Evolutionary conservation across 139 green algal genomes (phyloP).

Genomic region (Edaphochlamys debaryana): DNA sequence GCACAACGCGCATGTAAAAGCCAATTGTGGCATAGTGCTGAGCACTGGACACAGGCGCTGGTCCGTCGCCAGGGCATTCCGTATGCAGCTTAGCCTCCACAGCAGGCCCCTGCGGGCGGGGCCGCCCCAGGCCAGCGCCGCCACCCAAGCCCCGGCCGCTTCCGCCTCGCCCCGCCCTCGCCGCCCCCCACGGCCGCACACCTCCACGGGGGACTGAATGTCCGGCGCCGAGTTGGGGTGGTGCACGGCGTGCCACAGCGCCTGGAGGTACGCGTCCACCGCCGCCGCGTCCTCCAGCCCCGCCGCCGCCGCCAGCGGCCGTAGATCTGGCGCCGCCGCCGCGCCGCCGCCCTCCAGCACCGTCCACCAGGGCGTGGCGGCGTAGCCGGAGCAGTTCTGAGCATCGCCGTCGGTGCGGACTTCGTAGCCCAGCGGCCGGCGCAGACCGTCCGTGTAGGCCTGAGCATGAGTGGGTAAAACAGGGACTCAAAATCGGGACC

Average conservation of each 20-base stretch:
- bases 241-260: neutral
- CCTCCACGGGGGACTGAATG: neutral
- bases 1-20: neutral
- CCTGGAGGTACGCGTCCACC: neutral
- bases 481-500: no score
- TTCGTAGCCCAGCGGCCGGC: neutral
- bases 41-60: no score
- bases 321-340: neutral
- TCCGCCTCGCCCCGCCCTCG: no score
- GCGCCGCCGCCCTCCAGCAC: neutral
- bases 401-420: neutral
- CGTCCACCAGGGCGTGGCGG: neutral
- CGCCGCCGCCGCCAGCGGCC: neutral
- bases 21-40: neutral
- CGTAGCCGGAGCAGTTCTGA: neutral
- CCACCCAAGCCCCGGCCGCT: no score
- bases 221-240: conserved; percentile 10
- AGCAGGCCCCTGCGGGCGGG: no score
- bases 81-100: no score
- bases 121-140: no score
- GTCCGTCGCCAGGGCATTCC: no score
- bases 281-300: neutral
- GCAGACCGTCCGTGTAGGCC: neutral
- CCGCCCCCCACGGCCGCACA: no score
- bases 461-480: no score